Evolutionary conservation across 2,329 filamentous ascomycete species (phyloP), one percentile per base, ranked within the genome.

Genomic region (Pseudogymnoascus sp.): DNA sequence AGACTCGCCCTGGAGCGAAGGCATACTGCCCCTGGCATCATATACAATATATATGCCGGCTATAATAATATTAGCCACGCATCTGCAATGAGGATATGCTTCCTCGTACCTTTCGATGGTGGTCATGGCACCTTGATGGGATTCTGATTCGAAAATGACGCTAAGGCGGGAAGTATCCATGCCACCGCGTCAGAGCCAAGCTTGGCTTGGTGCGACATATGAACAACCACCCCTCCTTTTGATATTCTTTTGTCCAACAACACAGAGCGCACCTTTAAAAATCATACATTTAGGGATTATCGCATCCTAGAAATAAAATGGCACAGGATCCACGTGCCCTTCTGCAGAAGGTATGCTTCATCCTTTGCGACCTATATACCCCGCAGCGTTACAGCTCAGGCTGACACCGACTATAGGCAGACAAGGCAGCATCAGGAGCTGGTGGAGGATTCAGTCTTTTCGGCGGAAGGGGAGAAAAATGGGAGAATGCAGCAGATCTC

Each of bases 401-500:
- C 62, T 60, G 63, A 63, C 58, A 58, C 57, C 33, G 30, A 63
- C 61, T 61, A 67, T 73, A 97, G 92, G 94, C 94, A 78, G 90
- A 97, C 72, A 96, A 94, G 79, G 82, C 86, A 59, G 83, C 89
- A 25, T 77, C 86, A 69, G 80, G 87, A 67, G 92, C 93, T 39
- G 80, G 84, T 18, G 80, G 88, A 28, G 92, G 92, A 69, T 97
- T 96, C 77, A 90, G 86, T 74, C 86, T 96, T 76, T 97, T 99
- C 69, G 90, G 92, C 43, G 90, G 90, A 50, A 84, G 86, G 62
- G 83, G 89, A 70, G 92, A 96, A 65, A 97, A 97, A 76, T 92
- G 90, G 72, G 89, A 95, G 77, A 86, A 87, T 76, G 93, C 93
- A 12, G 90, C 89, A 65, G 92, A 97, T 67, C 79, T 94, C 66